Base-by-base conservation (phyloP, 1,284 basidiomycete species). In the Ceratobasidium sp. region DNA sequence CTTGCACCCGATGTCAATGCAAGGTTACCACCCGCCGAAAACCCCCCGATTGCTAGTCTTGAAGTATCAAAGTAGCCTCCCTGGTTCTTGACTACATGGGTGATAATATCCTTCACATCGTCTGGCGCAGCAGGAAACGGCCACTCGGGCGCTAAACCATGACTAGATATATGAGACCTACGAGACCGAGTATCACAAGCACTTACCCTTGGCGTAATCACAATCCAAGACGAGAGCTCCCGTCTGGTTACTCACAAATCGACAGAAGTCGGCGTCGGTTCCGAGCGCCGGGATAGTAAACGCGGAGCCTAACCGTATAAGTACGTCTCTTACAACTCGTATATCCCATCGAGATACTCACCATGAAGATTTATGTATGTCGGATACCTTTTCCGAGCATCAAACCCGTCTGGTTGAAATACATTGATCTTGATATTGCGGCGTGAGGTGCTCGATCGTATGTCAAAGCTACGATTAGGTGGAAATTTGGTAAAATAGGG, bases 351-450 rank as follows among this genome's bases (percentile, higher is more conserved):
- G 20, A 38, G 20, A 46, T 23, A n/a, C 57, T 54, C 57, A 65
- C 77, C 77, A 52, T 78, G 77, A n/a, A 74, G 44, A 50, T 78
- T 78, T 35, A 78, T 74, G 46, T 78, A 60, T 48, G 74, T 70
- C 4, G 77, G 77, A 18, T 64, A 50, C 59, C 44, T 55, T 23
- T 54, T 50, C 10, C 10, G 38, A 10, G 27, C 20, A 52, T 66
- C 55, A n/a, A 60, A 67, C 4, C 23, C 64, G 12, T 59, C 35
- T 30, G 75, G 66, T 23, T 60, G 52, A 20, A 52, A 77, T 35
- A 59, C 66, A 33, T 68, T 67, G 6, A 48, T 66, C 35, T 41
- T 52, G 41, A 68, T 68, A 41, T 38, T 46, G 12, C 75, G 23
- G 38, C 48, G 12, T 23, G 44, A 67, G 27, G n/a, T 4, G 35